Percentiles rank a stretch among this genome's conserved stretches.
These are phyloP conservation scores for Physocladia obscura DNA, from an alignment of 192 early-diverging fungal genomes.

Conservation along the genomic window DNA sequence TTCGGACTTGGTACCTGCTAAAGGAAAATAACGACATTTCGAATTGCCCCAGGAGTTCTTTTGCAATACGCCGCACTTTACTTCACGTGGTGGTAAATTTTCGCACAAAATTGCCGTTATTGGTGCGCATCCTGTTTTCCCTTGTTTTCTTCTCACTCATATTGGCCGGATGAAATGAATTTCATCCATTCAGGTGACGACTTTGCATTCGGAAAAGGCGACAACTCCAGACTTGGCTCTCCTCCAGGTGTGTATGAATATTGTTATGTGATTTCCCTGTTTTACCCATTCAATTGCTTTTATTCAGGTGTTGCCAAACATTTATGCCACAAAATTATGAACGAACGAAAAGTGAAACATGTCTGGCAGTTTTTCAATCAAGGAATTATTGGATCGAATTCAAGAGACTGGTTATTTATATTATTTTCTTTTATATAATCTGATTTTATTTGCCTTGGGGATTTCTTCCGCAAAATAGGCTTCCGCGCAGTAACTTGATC, in stretches of 20 bases:
- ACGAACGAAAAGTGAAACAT: constrained; percentile 35
- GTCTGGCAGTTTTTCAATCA: constrained; percentile 37
- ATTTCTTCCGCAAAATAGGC: neutral
- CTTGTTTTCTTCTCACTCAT: neutral
- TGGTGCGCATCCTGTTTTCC: neutral
- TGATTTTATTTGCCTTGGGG: neutral
- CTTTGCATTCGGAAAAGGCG: constrained; percentile 39
- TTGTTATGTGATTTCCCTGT: neutral
- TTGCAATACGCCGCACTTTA: neutral
- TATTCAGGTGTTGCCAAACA: constrained; percentile 34
- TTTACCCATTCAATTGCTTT: neutral
- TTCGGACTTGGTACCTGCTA: neutral
- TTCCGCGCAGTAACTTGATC: constrained; percentile 4
- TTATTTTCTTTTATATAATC: neutral
- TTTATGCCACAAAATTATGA: constrained; percentile 15
- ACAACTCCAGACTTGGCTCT: constrained; percentile 11
- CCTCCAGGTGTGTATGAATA: constrained; percentile 10
- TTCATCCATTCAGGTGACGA: constrained; percentile 33
- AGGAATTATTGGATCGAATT: constrained; percentile 32
- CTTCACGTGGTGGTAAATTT: constrained; percentile 17
- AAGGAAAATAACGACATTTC: neutral
- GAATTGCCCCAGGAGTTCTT: too few relatives aligned
- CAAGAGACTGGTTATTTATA: constrained; percentile 36
- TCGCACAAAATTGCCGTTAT: constrained; percentile 37
- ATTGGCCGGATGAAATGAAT: neutral